Evolutionary conservation across 2,329 filamentous ascomycete genomes (phyloP).

Genomic region (Claviceps paspali): DNA sequence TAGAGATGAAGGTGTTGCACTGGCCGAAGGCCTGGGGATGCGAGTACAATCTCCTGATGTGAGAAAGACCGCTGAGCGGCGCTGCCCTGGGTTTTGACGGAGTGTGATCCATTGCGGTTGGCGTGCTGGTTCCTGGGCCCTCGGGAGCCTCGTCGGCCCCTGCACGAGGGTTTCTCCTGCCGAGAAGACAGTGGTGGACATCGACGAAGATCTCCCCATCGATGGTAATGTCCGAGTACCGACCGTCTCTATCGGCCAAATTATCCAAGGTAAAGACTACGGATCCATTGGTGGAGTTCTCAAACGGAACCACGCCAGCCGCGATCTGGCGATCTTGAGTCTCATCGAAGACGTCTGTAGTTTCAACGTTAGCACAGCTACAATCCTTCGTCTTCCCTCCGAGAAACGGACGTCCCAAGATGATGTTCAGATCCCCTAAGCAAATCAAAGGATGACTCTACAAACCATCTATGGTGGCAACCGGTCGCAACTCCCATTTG

Average conservation of each 20-base stretch:
- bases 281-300: slow-evolving; percentile 89
- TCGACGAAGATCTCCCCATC: slow-evolving; percentile 74
- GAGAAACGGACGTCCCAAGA: too few species aligned
- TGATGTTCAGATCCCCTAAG: too few species aligned
- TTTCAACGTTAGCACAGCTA: neutral
- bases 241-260: slow-evolving; percentile 55
- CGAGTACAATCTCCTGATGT: slow-evolving; percentile 68
- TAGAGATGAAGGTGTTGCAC: slow-evolving; percentile 59
- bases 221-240: slow-evolving; percentile 56
- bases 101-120: slow-evolving; percentile 29
- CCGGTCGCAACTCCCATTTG: slow-evolving; percentile 33
- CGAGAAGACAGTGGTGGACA: slow-evolving; percentile 78
- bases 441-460: slow-evolving; percentile 2
- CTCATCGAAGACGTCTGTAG: slow-evolving; percentile 61
- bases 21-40: slow-evolving; percentile 95
- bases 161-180: slow-evolving; percentile 22
- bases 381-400: too few species aligned
- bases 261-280: slow-evolving; percentile 84
- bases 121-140: slow-evolving; percentile 31
- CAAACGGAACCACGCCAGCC: slow-evolving; percentile 80
- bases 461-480: slow-evolving; percentile 34
- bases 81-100: slow-evolving; percentile 29
- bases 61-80: slow-evolving; percentile 36
- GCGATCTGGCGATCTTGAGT: slow-evolving; percentile 51
- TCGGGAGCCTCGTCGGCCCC: slow-evolving; percentile 15